Evolutionary conservation across 345 rosid genomes (phyloP).

Genomic region (Rhodamnia argentea): DNA sequence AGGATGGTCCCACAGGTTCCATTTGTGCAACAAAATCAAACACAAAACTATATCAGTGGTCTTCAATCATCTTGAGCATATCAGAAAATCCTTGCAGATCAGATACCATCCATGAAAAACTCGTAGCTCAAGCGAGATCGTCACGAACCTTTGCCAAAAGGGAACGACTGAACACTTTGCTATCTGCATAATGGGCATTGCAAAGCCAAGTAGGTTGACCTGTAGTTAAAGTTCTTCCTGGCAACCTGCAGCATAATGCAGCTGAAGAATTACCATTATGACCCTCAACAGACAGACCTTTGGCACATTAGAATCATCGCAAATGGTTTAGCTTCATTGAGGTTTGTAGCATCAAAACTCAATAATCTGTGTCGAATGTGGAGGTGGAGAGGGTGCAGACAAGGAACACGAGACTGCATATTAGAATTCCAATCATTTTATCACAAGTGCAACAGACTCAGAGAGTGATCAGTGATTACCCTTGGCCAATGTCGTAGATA

Average conservation of each 20-base stretch:
- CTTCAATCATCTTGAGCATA: neutral
- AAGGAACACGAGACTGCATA: neutral
- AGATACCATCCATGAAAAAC: neutral
- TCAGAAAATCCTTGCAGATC: neutral
- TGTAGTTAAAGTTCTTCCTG: constrained; percentile 31
- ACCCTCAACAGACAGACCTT: neutral
- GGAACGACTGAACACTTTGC: constrained; percentile 32
- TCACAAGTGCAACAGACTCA: neutral
- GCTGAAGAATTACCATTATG: neutral
- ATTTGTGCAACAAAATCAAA: constrained; percentile 1
- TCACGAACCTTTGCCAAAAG: constrained; percentile 31
- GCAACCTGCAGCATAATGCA: constrained; percentile 14
- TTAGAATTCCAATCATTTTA: neutral
- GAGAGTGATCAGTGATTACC: constrained; percentile 18
- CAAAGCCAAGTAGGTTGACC: constrained; percentile 26
- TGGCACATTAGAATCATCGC: neutral
- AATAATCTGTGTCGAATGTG: neutral
- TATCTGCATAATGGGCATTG: constrained; percentile 32
- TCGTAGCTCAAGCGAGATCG: neutral
- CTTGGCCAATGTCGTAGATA: constrained; percentile 28
- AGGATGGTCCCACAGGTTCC: constrained; percentile 5
- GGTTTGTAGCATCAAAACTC: neutral
- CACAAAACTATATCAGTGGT: neutral
- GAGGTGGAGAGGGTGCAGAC: neutral
- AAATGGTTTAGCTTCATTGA: neutral